phyloP scores from a whole-genome alignment of 2,329 filamentous ascomycete species.

The Penicillium digitatum region DNA sequence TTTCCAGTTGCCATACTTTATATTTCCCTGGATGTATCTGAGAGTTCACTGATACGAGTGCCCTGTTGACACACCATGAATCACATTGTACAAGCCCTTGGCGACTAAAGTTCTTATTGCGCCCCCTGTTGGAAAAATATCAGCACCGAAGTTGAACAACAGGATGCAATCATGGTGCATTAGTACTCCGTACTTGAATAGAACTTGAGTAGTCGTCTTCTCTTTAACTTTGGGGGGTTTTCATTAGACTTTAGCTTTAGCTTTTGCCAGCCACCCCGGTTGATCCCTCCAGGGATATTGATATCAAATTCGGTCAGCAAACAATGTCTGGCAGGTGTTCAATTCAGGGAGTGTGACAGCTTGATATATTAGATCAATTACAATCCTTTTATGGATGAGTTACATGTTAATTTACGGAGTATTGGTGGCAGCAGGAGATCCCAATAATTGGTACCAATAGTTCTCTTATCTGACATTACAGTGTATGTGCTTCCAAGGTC shows the following conservation, averaged over 20 bases:
- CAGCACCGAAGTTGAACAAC: background rate
- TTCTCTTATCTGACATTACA: background rate
- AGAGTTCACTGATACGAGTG: background rate
- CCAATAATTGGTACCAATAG: background rate
- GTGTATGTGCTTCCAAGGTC: background rate
- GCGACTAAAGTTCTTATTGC: background rate
- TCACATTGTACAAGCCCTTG: slow-evolving; percentile 10
- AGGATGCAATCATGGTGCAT: background rate
- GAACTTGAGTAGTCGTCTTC: no score
- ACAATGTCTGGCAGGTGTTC: background rate
- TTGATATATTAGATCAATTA: background rate
- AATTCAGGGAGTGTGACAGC: background rate
- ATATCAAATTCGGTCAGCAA: background rate
- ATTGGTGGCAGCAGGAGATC: background rate
- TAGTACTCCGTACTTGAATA: background rate
- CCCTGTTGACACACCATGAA: background rate
- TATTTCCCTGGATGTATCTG: background rate
- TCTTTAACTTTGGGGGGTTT: no score
- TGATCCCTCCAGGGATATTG: background rate
- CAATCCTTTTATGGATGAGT: background rate
- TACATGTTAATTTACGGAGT: background rate
- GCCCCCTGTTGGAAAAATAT: slow-evolving; percentile 3
- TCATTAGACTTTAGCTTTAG: background rate
- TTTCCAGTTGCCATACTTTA: background rate
- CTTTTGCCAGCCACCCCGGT: background rate